Conservation (phyloP, 2,329 filamentous ascomycete species). For the Cercospora sesami region DNA sequence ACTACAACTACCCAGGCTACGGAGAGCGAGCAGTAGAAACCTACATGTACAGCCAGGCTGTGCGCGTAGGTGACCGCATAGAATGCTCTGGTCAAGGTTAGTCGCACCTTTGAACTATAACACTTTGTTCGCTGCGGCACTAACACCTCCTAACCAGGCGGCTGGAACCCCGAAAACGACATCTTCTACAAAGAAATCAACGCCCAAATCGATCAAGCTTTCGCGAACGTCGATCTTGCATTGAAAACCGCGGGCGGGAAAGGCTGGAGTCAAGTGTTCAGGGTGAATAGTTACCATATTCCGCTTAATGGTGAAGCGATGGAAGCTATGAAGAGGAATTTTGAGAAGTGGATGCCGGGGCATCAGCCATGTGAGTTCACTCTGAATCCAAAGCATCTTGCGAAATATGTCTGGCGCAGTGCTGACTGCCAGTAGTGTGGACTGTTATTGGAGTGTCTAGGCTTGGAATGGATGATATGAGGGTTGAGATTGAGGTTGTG, state of each 20-base stretch:
- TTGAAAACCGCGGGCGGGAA: not conserved
- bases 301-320: constrained; percentile 31
- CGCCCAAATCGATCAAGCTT: not conserved
- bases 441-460: constrained; percentile 54
- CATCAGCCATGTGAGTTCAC: constrained; percentile 54
- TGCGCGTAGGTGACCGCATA: not conserved
- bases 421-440: constrained; percentile 32
- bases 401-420: too few relatives aligned
- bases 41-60: not conserved
- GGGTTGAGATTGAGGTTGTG: constrained; percentile 59
- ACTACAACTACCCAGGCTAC: constrained; percentile 40
- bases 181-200: not conserved
- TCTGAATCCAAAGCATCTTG: too few relatives aligned
- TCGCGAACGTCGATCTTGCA: not conserved
- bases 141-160: not conserved
- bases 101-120: too few relatives aligned
- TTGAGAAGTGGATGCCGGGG: constrained; percentile 51
- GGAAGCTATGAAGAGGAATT: constrained; percentile 49
- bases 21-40: not conserved
- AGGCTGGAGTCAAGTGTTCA: constrained; percentile 11
- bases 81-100: not conserved
- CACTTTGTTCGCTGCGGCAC: not conserved
- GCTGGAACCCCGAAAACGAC: not conserved
- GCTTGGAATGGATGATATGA: constrained; percentile 54
- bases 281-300: constrained; percentile 39